A percentile compares a stretch with the other conserved stretches of the same genome.
These are phyloP conservation scores for Candida gorgasii DNA, from an alignment of 805 yeast species.

Conservation along the genomic window DNA sequence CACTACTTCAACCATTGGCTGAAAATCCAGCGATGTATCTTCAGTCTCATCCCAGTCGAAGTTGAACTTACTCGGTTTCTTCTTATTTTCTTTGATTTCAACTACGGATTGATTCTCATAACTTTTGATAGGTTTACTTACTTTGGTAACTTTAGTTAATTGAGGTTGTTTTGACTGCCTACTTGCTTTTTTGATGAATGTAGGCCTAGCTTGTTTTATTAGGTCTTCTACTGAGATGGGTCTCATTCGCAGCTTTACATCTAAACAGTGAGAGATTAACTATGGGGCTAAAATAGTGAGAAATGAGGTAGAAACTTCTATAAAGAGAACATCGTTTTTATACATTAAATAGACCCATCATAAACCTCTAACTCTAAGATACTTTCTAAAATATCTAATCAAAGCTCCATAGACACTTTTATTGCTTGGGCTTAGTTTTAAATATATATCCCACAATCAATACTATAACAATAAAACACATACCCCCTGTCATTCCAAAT, in stretches of 20 bases:
- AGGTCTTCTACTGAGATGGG: conserved; percentile 15
- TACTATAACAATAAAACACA: conserved; percentile 21
- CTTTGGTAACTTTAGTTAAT: background rate
- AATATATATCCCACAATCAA: conserved; percentile 24
- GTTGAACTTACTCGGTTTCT: conserved; percentile 41
- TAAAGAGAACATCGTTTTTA: too few species aligned
- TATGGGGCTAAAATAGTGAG: too few species aligned
- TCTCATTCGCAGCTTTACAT: conserved; percentile 6
- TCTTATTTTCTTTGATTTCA: background rate
- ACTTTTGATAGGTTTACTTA: background rate
- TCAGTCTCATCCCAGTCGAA: conserved; percentile 72
- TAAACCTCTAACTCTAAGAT: too few species aligned
- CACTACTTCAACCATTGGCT: conserved; percentile 33
- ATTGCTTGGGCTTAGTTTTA: background rate
- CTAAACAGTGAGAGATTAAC: background rate
- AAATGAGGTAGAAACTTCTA: background rate
- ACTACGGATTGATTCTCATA: background rate
- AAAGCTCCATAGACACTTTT: too few species aligned
- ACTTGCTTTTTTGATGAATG: conserved; percentile 11
- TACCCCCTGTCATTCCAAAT: conserved; percentile 25
- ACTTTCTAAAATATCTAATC: too few species aligned
- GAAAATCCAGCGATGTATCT: conserved; percentile 55
- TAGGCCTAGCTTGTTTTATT: conserved; percentile 12
- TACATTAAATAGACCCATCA: too few species aligned
- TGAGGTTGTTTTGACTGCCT: conserved; percentile 3